A percentile compares a stretch with the other conserved stretches of the same genome.
These are phyloP conservation scores for Aureobasidium sp. DNA, from an alignment of 2,329 filamentous ascomycete genomes.

Conservation along the genomic window DNA sequence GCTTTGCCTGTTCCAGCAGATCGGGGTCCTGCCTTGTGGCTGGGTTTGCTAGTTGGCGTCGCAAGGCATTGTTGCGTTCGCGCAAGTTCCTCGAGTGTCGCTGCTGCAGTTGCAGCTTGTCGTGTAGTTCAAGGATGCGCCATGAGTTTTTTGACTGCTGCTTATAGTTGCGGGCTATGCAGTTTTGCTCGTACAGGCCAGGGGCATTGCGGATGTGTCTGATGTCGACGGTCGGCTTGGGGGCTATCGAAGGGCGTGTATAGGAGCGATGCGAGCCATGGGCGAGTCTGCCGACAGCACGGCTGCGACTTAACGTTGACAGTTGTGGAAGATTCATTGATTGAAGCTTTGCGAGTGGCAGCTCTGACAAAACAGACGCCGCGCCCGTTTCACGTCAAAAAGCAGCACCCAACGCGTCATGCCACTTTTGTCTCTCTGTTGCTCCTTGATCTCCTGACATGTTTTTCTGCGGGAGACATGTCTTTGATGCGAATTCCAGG, in stretches of 20 bases:
- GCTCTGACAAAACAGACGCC: neutral
- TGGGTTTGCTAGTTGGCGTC: constrained; percentile 21
- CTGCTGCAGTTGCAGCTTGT: constrained; percentile 46
- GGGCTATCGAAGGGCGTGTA: constrained; percentile 61
- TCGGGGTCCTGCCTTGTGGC: constrained; percentile 8
- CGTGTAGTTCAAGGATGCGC: constrained; percentile 46
- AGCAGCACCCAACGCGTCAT: neutral
- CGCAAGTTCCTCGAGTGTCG: constrained; percentile 54
- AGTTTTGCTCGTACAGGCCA: constrained; percentile 74
- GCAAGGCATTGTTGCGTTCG: constrained; percentile 58
- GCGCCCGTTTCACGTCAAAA: constrained; percentile 13
- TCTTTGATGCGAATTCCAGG: neutral
- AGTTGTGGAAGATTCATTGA: constrained; percentile 9
- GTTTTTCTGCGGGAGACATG: neutral
- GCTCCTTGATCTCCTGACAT: neutral
- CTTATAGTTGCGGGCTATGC: constrained; percentile 75
- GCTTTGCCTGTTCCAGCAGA: constrained; percentile 57
- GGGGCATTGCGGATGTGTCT: constrained; percentile 85
- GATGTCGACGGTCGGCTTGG: constrained; percentile 73
- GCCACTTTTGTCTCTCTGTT: neutral
- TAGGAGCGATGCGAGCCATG: constrained; percentile 24
- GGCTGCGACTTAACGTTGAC: neutral
- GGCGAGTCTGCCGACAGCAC: neutral
- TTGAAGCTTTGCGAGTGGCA: neutral
- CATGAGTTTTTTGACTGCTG: constrained; percentile 46